Conservation (phyloP, 768 basidiomycete species). For the Serendipita sp. region DNA sequence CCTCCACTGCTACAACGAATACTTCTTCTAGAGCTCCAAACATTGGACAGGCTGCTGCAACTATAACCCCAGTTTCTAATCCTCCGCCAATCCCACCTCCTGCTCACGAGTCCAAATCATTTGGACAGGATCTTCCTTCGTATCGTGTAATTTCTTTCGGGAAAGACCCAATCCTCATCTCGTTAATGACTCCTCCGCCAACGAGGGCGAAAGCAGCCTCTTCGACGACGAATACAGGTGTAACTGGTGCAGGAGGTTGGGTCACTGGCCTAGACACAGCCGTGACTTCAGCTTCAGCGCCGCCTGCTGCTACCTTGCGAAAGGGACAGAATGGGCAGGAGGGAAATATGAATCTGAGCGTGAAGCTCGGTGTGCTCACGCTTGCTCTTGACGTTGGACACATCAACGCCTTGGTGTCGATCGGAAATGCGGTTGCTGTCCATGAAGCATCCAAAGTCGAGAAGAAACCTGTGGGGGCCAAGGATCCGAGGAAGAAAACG, state of each 20-base stretch:
- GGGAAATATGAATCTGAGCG: slow-evolving; percentile 21
- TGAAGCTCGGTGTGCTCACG: slow-evolving; percentile 36
- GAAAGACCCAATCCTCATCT: slow-evolving; percentile 40
- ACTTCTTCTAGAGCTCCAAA: not conserved
- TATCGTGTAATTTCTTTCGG: slow-evolving; percentile 41
- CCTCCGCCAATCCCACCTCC: not conserved
- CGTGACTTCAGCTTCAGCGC: not conserved
- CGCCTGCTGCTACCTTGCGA: not conserved
- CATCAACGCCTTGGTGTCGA: slow-evolving; percentile 31
- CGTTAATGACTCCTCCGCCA: slow-evolving; percentile 33
- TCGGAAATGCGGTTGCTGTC: slow-evolving; percentile 6
- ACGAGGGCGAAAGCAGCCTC: not conserved
- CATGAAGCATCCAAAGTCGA: too few species aligned
- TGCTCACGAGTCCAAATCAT: not conserved
- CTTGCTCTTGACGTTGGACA: slow-evolving; percentile 43
- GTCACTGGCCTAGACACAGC: not conserved
- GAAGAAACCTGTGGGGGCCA: not conserved
- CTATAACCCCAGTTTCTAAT: not conserved
- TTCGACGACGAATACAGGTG: too few species aligned
- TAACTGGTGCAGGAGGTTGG: not conserved
- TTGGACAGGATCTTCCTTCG: not conserved
- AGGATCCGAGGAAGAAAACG: too few species aligned
- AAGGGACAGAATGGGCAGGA: not conserved
- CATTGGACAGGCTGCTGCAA: not conserved
- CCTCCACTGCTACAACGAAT: not conserved